Conservation (phyloP, 345 rosid species). For the Aurinia saxatilis region DNA sequence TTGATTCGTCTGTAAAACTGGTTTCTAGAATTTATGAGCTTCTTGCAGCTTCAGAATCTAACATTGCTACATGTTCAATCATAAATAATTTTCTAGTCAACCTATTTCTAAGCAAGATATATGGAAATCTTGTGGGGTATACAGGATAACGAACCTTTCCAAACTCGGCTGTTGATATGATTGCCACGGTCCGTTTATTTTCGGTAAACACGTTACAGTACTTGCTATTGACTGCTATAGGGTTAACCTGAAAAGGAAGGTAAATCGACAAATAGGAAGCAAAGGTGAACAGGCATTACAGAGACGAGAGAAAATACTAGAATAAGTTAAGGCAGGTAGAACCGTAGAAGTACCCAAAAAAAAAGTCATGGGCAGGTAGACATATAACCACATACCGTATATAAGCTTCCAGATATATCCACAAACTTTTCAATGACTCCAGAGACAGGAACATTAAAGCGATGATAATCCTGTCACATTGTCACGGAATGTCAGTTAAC, state of each 20-base stretch:
- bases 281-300: not conserved
- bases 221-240: conserved; percentile 89
- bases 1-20: not conserved
- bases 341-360: too few relatives aligned
- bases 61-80: not conserved
- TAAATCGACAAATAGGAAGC: not conserved
- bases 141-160: conserved; percentile 56
- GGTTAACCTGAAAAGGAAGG: conserved; percentile 59
- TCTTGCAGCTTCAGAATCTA: not conserved
- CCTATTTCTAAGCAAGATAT: not conserved
- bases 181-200: conserved; percentile 65
- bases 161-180: conserved; percentile 66
- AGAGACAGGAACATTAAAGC: conserved; percentile 81
- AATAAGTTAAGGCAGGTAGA: not conserved
- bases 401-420: conserved; percentile 66
- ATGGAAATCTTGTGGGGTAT: not conserved
- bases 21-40: not conserved
- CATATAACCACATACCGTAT: conserved; percentile 48
- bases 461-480: conserved; percentile 71
- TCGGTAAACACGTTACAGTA: conserved; percentile 94
- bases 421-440: conserved; percentile 61
- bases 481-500: not conserved
- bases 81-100: not conserved
- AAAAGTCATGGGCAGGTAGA: too few relatives aligned
- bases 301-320: not conserved